These are phyloP conservation scores for Canavalia gladiata DNA, from an alignment of 306 rosid species.

Conservation along the genomic window DNA sequence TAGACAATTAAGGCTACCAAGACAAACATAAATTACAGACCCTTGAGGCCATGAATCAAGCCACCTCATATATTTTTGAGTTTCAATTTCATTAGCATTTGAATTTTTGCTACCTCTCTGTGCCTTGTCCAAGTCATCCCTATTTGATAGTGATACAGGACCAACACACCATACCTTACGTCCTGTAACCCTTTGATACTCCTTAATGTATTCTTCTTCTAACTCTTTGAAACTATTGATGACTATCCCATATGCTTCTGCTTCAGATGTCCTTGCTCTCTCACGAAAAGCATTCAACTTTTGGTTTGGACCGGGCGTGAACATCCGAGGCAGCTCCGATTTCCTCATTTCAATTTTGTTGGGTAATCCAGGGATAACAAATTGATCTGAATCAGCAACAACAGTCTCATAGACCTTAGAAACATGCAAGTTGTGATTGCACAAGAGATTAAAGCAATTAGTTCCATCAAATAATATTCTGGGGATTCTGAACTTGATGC, in stretches of 20 bases:
- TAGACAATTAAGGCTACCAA: conserved; percentile 62
- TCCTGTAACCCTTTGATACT: conserved; percentile 31
- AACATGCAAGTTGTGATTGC: conserved; percentile 31
- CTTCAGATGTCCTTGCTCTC: conserved; percentile 7
- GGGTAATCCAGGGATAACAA: conserved; percentile 46
- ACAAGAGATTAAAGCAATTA: conserved; percentile 50
- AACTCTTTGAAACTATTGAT: conserved; percentile 61
- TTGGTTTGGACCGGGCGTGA: conserved; percentile 12
- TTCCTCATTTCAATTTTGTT: conserved; percentile 42
- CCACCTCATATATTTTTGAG: conserved; percentile 54
- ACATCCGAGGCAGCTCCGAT: not conserved
- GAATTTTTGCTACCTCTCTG: conserved; percentile 55
- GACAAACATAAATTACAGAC: conserved; percentile 62
- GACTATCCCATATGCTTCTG: conserved; percentile 46
- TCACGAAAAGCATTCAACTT: not conserved
- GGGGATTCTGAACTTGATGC: conserved; percentile 51
- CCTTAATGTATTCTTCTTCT: conserved; percentile 47
- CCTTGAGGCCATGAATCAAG: conserved; percentile 56
- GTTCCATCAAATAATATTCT: conserved; percentile 56
- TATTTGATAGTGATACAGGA: conserved; percentile 55
- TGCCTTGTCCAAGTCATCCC: conserved; percentile 43
- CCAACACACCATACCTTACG: conserved; percentile 61
- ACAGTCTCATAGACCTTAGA: conserved; percentile 36
- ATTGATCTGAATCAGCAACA: conserved; percentile 14
- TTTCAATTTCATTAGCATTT: not conserved